Base-by-base conservation (phyloP, 2,329 filamentous ascomycete species). In the Verticillium klebahnii region DNA sequence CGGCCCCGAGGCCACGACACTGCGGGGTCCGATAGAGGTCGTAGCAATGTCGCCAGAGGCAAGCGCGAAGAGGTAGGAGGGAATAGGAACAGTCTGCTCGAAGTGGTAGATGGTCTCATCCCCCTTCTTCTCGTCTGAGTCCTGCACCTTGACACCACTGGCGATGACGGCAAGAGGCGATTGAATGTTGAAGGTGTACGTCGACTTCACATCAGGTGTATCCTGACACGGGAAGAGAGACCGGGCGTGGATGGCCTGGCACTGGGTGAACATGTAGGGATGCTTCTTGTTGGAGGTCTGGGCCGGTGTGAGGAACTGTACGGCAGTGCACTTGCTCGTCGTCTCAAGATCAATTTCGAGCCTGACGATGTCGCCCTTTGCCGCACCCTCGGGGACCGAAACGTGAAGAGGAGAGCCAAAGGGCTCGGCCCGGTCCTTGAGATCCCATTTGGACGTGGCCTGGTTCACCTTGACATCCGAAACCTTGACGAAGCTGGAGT, bases 241-340 rank as follows among this genome's bases (percentile, higher is more conserved):
- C 63, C 95, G 88, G 54, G 92, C 92, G 71, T 98, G 93, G 71
- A 97, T 98, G 60, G 94, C 93, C 80, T 99, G 94, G 75, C 93
- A 97, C 80, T 98, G 95, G 55, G 92, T 96, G 80, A 98, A 98
- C 88, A 98, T 94, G 77, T 97, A 98, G 1, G 94, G 94, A 68
- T 96, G 90, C 76, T 93, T 95, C 80, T 93, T 93, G 84, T 96
- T 97, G 62, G 91, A 92, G 1, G 95, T 98, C 79, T 98, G 95
- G 36, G 89, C 90, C 2, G 93, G 92, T 0, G 91, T 93, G 75
- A 99, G 84, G 94, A 95, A 99, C 77, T 98, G 94, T 65, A 99
- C 81, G 11, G 94, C 94, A 12, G 93, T 96, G 76, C 94, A 97
- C 70, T 91, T 85, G 59, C 90, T 85, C 1, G 95, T 98, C 5